Evolutionary conservation across 1,139 yeast species (phyloP).

Genomic region (Geotrichum fermentans): DNA sequence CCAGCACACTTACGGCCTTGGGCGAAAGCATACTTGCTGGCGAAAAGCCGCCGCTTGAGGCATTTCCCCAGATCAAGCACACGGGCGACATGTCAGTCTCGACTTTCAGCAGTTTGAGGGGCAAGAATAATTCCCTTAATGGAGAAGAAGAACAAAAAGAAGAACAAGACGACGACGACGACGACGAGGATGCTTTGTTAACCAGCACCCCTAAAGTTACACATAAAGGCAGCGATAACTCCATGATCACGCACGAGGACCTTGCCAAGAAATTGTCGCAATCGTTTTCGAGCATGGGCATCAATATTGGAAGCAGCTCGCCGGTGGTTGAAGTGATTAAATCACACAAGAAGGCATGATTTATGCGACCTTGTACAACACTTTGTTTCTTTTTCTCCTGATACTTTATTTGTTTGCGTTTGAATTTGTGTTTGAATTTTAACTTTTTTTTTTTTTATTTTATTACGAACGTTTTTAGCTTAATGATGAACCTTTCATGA

Average conservation of each 20-base stretch:
- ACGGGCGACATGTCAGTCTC: conserved; percentile 6
- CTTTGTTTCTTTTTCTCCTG: not conserved
- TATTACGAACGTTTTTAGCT: not conserved
- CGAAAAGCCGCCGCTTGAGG: not conserved
- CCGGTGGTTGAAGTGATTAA: conserved; percentile 18
- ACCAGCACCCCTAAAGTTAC: conserved; percentile 9
- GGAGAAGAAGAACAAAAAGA: not conserved
- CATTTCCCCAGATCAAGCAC: not conserved
- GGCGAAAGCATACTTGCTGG: not conserved
- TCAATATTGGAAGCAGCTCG: conserved; percentile 17
- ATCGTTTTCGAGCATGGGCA: conserved; percentile 16
- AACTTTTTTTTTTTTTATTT: not conserved
- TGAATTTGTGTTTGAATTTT: not conserved
- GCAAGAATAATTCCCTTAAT: not conserved
- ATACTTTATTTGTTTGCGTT: not conserved
- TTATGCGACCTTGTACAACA: no score
- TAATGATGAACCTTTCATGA: not conserved
- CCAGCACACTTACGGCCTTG: conserved; percentile 1
- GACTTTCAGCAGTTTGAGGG: not conserved
- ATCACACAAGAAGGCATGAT: not conserved
- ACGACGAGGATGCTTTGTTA: not conserved
- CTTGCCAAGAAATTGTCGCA: conserved; percentile 6
- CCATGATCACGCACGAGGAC: conserved; percentile 1
- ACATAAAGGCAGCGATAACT: not conserved
- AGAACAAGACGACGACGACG: not conserved